Evolutionary conservation across 768 basidiomycete genomes (phyloP).

Genomic region (Termitomyces titanicus): DNA sequence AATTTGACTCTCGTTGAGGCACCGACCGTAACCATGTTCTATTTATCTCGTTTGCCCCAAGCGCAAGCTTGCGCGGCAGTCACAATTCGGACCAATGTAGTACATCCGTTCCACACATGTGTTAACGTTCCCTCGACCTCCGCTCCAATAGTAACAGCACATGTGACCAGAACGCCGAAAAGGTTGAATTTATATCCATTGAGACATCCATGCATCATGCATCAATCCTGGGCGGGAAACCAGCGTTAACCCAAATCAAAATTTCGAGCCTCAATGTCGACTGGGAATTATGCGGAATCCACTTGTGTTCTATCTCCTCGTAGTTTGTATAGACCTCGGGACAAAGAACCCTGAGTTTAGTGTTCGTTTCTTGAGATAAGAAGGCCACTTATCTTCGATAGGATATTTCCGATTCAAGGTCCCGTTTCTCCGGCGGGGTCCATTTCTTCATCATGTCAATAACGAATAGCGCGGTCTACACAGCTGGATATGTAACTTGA

Average conservation of each 20-base stretch:
- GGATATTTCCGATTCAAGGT: neutral
- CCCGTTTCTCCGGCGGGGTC: neutral
- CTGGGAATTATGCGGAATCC: neutral
- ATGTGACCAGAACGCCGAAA: constrained; percentile 33
- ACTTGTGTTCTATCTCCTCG: constrained; percentile 7
- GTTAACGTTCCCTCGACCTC: constrained; percentile 25
- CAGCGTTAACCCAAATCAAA: constrained; percentile 1
- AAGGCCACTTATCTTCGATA: constrained; percentile 6
- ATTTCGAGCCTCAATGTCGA: constrained; percentile 13
- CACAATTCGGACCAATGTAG: constrained; percentile 23
- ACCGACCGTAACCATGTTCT: constrained; percentile 7
- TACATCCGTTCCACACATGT: constrained; percentile 33
- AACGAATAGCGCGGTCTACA: neutral
- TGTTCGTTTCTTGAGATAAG: constrained; percentile 3
- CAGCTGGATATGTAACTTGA: no score
- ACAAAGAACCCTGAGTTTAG: neutral
- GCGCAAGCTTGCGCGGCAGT: constrained; percentile 24
- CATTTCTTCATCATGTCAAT: neutral
- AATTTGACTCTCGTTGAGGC: neutral
- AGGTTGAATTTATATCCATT: constrained; percentile 14
- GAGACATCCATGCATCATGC: neutral
- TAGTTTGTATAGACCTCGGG: constrained; percentile 3
- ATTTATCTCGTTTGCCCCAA: constrained; percentile 15
- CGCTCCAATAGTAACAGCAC: constrained; percentile 29
- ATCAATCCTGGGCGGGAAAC: neutral